phyloP scores from a whole-genome alignment of 169 alveolate species.

The Toxoplasma gondii region DNA sequence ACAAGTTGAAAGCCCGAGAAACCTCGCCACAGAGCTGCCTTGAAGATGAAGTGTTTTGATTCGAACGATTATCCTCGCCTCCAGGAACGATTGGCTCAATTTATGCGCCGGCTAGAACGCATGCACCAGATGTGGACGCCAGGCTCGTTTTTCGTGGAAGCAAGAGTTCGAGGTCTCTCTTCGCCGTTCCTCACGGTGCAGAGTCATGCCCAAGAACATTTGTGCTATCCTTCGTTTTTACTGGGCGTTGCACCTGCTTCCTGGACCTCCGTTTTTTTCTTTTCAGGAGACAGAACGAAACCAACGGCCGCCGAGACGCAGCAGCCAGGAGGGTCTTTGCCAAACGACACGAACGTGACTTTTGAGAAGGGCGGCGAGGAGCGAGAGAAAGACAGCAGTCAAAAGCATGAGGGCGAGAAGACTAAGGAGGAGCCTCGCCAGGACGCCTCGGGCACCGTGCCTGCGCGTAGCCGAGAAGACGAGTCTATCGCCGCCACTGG shows the following conservation, averaged over 20 bases:
- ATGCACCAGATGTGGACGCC: too few species aligned
- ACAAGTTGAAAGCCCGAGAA: too few species aligned
- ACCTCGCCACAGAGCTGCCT: too few species aligned
- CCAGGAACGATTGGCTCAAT: too few species aligned
- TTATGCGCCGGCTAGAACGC: too few species aligned
- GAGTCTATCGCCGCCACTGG: not conserved
- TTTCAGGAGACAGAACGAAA: not conserved
- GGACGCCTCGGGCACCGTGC: not conserved
- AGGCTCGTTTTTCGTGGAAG: too few species aligned
- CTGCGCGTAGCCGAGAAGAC: not conserved
- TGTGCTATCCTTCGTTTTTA: too few species aligned
- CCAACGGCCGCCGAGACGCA: not conserved
- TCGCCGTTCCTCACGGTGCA: too few species aligned
- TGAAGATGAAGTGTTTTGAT: too few species aligned
- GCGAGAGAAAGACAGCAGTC: not conserved
- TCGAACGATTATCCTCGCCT: too few species aligned
- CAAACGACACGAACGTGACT: not conserved
- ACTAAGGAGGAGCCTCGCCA: not conserved
- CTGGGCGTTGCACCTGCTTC: not conserved
- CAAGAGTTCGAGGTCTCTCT: too few species aligned
- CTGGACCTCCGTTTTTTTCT: not conserved
- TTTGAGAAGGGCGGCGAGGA: not conserved
- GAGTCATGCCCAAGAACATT: too few species aligned
- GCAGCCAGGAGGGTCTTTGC: not conserved
- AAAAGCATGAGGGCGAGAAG: not conserved